These are phyloP conservation scores for Acanthamoeba culbertsoni DNA, from an alignment of 208 protist genomes.

Conservation along the genomic window DNA sequence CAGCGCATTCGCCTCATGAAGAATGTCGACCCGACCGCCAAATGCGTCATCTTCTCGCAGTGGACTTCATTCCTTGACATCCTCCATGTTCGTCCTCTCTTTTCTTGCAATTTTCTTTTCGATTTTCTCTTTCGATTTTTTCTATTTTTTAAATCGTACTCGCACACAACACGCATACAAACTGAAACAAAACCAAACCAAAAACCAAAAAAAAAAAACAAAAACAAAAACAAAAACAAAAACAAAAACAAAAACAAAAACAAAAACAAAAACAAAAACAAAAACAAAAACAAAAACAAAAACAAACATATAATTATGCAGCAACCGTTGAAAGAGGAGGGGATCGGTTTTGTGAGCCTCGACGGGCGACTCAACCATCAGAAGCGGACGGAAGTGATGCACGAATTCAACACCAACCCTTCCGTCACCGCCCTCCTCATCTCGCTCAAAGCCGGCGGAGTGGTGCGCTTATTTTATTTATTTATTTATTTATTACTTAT, in stretches of 20 bases:
- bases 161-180: no score
- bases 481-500: background rate
- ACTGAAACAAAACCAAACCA: no score
- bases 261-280: no score
- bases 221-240: no score
- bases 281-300: no score
- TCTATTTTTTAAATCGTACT: no score
- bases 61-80: constrained; percentile 77
- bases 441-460: constrained; percentile 76
- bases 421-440: constrained; percentile 70
- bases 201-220: no score
- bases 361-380: constrained; percentile 72
- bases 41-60: constrained; percentile 81
- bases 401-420: constrained; percentile 70
- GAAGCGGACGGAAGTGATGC: constrained; percentile 61
- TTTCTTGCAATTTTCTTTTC: background rate
- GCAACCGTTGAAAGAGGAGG: constrained; percentile 48
- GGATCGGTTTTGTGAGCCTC: constrained; percentile 61
- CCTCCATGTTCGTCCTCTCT: background rate
- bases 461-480: background rate
- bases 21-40: constrained; percentile 48
- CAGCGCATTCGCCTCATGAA: background rate
- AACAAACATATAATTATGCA: constrained; percentile 69
- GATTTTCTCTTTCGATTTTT: background rate
- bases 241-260: no score